Conservation (phyloP, 1,284 basidiomycete genomes). For the Earliella scabrosa region DNA sequence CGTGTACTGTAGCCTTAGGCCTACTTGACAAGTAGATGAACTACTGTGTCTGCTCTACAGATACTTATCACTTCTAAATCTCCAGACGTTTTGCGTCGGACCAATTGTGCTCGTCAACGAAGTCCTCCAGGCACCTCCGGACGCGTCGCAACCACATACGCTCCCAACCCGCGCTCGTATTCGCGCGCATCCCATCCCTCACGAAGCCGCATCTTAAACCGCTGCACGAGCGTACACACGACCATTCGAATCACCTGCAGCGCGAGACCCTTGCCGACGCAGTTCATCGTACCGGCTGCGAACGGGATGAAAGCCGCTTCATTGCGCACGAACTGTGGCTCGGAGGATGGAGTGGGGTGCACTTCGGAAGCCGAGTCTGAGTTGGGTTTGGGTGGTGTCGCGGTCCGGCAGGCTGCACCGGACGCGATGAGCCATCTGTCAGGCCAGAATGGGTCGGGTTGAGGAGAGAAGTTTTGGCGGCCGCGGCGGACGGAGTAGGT, state of each 20-base stretch:
- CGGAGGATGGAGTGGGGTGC: no score
- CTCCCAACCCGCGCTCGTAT: background rate
- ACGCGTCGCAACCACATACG: background rate
- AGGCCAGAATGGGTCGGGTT: background rate
- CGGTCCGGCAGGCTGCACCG: no score
- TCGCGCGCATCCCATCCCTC: background rate
- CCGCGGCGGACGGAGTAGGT: no score
- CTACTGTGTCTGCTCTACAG: no score
- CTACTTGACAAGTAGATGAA: no score
- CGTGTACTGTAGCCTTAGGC: no score
- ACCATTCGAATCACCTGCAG: conserved; percentile 16
- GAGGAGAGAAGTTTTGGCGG: no score
- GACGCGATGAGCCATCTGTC: background rate
- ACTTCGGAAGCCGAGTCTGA: no score
- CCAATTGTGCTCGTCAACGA: no score
- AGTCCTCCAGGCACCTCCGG: background rate
- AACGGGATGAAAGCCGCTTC: conserved; percentile 30
- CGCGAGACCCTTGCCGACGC: conserved; percentile 35
- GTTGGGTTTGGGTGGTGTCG: no score
- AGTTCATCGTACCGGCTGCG: conserved; percentile 31
- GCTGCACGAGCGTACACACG: background rate
- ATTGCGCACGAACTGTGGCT: conserved; percentile 22
- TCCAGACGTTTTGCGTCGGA: no score
- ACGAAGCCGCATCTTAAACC: background rate
- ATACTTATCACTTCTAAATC: no score